Conservation (phyloP, 2,329 filamentous ascomycete genomes). For the Grosmannia serpens region DNA sequence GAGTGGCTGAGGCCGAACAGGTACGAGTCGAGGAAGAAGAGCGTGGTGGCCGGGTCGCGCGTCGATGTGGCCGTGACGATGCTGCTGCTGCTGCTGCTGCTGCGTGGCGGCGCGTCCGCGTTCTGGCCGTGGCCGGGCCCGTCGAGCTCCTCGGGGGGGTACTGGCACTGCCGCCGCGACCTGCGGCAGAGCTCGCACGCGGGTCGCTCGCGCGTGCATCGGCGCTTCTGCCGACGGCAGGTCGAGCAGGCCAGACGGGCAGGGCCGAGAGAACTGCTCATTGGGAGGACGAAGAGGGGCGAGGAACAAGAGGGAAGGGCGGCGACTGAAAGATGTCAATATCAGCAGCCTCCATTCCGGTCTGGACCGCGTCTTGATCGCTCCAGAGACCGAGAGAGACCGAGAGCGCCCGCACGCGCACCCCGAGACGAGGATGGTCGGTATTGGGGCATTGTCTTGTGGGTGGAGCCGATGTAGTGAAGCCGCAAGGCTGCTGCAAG, state of each 20-base stretch:
- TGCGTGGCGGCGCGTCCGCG: no score
- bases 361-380: no score
- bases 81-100: neutral
- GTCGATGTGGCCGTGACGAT: no score
- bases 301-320: neutral
- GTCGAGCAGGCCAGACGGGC: conserved; percentile 8
- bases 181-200: conserved; percentile 7
- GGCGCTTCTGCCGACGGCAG: conserved; percentile 8
- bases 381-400: no score
- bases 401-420: no score
- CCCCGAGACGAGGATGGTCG: neutral
- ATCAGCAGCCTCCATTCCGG: no score
- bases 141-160: conserved; percentile 4
- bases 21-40: conserved; percentile 13
- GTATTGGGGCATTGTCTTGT: neutral
- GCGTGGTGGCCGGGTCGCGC: neutral
- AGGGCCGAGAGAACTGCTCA: neutral
- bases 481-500: neutral
- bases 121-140: no score
- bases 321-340: neutral
- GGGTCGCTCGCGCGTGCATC: conserved; percentile 7
- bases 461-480: neutral
- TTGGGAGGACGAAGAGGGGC: neutral
- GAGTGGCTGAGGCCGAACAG: conserved; percentile 3
- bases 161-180: conserved; percentile 3